These are phyloP conservation scores for Ceratocystis cacaofunesta DNA, from an alignment of 2,329 filamentous ascomycete species.

Conservation along the genomic window DNA sequence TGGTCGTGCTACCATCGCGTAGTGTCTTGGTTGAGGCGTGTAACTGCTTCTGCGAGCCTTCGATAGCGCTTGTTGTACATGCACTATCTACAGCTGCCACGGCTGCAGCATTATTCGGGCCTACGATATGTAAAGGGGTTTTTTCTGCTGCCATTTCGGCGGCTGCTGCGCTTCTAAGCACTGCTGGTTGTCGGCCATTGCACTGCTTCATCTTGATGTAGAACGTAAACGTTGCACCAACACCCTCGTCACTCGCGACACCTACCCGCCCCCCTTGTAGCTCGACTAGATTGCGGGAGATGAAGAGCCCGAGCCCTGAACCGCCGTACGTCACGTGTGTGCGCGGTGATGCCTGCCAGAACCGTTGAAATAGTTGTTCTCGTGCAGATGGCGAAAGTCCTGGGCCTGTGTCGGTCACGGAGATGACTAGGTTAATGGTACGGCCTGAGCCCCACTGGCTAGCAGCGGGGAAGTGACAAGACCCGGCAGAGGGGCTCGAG, in stretches of 20 bases:
- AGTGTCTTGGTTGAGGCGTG: too few species aligned
- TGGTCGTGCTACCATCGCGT: conserved; percentile 17
- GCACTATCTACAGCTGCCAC: too few species aligned
- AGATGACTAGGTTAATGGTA: conserved; percentile 56
- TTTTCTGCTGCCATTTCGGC: too few species aligned
- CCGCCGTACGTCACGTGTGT: conserved; percentile 62
- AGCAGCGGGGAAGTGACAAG: neutral
- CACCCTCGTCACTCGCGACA: conserved; percentile 49
- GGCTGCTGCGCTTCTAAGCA: too few species aligned
- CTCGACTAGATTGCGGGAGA: conserved; percentile 60
- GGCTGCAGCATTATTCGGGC: too few species aligned
- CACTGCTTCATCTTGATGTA: conserved; percentile 55
- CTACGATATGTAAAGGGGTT: too few species aligned
- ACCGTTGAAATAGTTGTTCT: conserved; percentile 51
- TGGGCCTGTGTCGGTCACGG: conserved; percentile 58
- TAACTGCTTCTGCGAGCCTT: too few species aligned
- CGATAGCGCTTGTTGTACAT: too few species aligned
- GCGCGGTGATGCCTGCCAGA: conserved; percentile 51
- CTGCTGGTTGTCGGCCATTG: neutral
- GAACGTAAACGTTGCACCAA: conserved; percentile 62
- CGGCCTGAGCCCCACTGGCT: conserved; percentile 51
- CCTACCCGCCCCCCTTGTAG: conserved; percentile 67
- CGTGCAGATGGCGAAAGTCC: conserved; percentile 49
- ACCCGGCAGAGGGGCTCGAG: neutral
- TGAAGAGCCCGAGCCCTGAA: conserved; percentile 57